Evolutionary conservation across 768 basidiomycete species (phyloP).

Genomic region (Calvatia gigantea): DNA sequence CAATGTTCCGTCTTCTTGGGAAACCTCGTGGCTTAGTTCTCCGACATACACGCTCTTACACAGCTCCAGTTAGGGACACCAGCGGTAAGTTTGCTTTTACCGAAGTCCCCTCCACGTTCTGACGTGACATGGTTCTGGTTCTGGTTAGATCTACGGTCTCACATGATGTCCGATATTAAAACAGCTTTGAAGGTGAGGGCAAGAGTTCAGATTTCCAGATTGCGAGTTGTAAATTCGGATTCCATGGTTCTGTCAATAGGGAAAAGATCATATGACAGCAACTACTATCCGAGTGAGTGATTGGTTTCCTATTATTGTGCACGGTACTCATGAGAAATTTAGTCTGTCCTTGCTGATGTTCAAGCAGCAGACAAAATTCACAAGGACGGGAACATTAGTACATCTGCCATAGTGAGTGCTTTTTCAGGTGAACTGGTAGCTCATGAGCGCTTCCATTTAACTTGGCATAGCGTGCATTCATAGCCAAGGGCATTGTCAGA

Average conservation of each 20-base stretch:
- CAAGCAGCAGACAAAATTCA: conserved; percentile 62
- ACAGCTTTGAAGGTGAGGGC: conserved; percentile 61
- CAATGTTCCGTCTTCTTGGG: not conserved
- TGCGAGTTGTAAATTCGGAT: not conserved
- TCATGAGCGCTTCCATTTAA: not conserved
- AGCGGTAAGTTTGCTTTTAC: not conserved
- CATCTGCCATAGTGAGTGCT: conserved; percentile 41
- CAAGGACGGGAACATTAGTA: conserved; percentile 33
- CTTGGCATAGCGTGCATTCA: conserved; percentile 31
- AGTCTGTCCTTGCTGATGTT: conserved; percentile 71
- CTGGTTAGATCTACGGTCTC: conserved; percentile 56
- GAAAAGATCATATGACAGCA: conserved; percentile 1
- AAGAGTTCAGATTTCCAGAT: not conserved
- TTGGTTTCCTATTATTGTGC: not conserved
- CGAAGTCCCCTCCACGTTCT: not conserved
- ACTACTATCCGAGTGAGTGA: conserved; percentile 2
- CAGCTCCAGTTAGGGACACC: not conserved
- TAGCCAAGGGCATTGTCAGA: conserved; percentile 55
- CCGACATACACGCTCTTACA: not conserved
- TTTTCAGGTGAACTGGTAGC: not conserved
- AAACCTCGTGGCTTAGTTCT: not conserved
- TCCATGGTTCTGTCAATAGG: not conserved
- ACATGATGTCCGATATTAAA: conserved; percentile 54
- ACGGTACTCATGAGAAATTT: not conserved
- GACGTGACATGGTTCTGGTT: too few species aligned